These are phyloP conservation scores for Hanseniaspora vineae DNA, from an alignment of 805 yeast species.

Conservation along the genomic window DNA sequence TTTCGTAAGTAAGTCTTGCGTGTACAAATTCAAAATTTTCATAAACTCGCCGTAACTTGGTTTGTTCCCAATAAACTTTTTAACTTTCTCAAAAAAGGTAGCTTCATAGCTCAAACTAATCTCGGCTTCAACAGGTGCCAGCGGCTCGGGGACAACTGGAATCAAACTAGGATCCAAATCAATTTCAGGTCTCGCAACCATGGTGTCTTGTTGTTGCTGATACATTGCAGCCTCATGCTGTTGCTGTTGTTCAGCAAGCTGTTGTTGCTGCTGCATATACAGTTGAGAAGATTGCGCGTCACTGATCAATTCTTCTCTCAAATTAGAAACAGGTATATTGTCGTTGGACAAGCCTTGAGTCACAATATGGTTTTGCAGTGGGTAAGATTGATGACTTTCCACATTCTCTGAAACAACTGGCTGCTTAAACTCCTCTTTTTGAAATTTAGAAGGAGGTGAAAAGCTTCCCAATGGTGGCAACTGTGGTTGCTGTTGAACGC, in stretches of 20 bases:
- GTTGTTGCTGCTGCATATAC: slow-evolving; percentile 3
- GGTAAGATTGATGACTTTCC: slow-evolving; percentile 14
- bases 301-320: slow-evolving; percentile 20
- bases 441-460: slow-evolving; percentile 23
- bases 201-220: slow-evolving; percentile 15
- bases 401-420: slow-evolving; percentile 9
- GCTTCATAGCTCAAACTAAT: slow-evolving; percentile 73
- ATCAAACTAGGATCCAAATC: slow-evolving; percentile 54
- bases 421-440: slow-evolving; percentile 12
- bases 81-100: slow-evolving; percentile 82
- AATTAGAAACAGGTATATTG: slow-evolving; percentile 24
- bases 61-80: slow-evolving; percentile 76
- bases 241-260: slow-evolving; percentile 19
- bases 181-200: slow-evolving; percentile 26
- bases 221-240: slow-evolving; percentile 8
- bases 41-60: slow-evolving; percentile 86
- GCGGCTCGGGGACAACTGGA: slow-evolving; percentile 80
- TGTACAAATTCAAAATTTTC: slow-evolving; percentile 73
- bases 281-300: slow-evolving; percentile 15
- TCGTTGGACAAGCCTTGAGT: slow-evolving; percentile 13
- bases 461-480: slow-evolving; percentile 27
- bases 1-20: slow-evolving; percentile 83
- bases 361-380: slow-evolving; percentile 3
- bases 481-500: slow-evolving; percentile 13
- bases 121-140: slow-evolving; percentile 39